Evolutionary conservation across 2,329 filamentous ascomycete genomes (phyloP).

Genomic region (Parafenestella ontariensis): DNA sequence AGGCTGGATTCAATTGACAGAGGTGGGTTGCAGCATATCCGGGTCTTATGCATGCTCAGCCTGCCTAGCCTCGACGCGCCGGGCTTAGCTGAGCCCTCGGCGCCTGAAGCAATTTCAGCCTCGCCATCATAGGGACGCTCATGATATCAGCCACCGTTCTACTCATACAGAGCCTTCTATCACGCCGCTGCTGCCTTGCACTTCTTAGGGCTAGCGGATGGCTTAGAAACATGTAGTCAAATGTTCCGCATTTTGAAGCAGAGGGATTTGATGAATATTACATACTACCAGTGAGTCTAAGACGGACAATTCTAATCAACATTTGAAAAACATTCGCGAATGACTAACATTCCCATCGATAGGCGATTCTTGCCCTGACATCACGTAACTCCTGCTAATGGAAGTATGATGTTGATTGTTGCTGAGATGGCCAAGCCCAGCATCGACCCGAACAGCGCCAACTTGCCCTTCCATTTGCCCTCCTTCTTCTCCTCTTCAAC

Average conservation of each 20-base stretch:
- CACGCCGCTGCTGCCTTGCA: neutral
- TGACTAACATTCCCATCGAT: neutral
- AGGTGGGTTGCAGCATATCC: neutral
- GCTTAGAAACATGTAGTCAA: neutral
- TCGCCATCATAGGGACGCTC: neutral
- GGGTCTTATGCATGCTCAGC: neutral
- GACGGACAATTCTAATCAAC: no score
- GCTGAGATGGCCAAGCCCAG: slow-evolving; percentile 9
- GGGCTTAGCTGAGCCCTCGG: neutral
- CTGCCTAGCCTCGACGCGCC: neutral
- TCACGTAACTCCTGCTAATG: slow-evolving; percentile 10
- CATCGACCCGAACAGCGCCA: slow-evolving; percentile 10
- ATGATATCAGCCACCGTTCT: no score
- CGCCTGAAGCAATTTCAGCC: neutral
- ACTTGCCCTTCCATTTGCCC: slow-evolving; percentile 2
- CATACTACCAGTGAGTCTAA: no score
- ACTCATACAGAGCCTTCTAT: neutral
- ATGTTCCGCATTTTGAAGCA: neutral
- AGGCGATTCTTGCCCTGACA: neutral
- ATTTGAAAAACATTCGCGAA: neutral
- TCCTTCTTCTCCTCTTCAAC: slow-evolving; percentile 6
- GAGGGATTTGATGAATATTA: no score
- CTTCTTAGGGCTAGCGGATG: neutral
- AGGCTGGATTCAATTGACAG: neutral
- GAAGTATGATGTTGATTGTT: slow-evolving; percentile 12